Conservation (phyloP, 768 basidiomycete genomes). For the Serendipita sp. region DNA sequence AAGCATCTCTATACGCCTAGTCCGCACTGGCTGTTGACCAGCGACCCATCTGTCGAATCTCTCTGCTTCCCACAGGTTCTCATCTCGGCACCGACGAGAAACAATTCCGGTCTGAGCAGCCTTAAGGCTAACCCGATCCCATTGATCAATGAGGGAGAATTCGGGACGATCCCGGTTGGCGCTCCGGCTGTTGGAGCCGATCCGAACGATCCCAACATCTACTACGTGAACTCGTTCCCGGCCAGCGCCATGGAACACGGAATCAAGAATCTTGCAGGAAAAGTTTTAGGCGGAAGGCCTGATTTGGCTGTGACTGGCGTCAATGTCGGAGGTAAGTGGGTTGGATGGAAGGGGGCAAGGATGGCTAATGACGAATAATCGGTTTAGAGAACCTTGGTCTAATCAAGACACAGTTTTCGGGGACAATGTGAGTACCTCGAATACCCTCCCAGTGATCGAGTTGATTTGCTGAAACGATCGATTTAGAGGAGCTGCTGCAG, state of each 20-base stretch:
- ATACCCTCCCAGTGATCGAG: not conserved
- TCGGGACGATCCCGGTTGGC: constrained; percentile 26
- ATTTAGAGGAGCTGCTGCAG: constrained; percentile 32
- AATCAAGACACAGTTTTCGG: constrained; percentile 14
- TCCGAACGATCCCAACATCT: constrained; percentile 23
- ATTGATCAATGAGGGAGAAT: constrained; percentile 21
- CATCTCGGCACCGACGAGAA: constrained; percentile 30
- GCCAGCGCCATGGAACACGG: constrained; percentile 26
- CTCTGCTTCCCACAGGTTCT: constrained; percentile 17
- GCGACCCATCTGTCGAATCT: no score
- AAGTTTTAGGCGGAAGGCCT: constrained; percentile 23
- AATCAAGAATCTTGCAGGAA: constrained; percentile 30
- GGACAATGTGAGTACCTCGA: constrained; percentile 16
- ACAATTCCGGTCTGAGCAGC: constrained; percentile 32
- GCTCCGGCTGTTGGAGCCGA: constrained; percentile 28
- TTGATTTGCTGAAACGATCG: not conserved
- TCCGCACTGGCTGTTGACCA: not conserved
- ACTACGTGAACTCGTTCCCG: constrained; percentile 32
- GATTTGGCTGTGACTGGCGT: constrained; percentile 33
- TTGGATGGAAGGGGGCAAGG: not conserved
- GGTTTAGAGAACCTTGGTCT: constrained; percentile 15
- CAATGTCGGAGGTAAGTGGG: constrained; percentile 28
- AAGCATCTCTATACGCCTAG: constrained; percentile 7
- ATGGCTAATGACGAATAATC: not conserved
- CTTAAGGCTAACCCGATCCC: constrained; percentile 21